Base-by-base conservation (phyloP, 768 basidiomycete genomes). In the Pleurotus salmoneostramineus region DNA sequence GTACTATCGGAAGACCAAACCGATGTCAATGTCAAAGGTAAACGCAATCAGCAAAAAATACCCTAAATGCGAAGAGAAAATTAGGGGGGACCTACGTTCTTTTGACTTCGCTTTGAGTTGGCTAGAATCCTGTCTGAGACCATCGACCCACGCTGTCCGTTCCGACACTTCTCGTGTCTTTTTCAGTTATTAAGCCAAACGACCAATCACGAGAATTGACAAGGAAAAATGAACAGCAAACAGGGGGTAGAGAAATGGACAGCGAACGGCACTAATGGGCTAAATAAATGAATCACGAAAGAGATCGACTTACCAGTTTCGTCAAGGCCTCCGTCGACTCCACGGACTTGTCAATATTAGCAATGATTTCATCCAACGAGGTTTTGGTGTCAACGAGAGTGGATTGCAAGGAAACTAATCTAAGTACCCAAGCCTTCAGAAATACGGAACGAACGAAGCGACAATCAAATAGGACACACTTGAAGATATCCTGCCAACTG, bases 131-230 rank as follows among this genome's bases (percentile, higher is more conserved):
- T 74, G 72, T 59, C 73, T 70, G n/a, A 86, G 70, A 63, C 77
- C 77, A 47, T 76, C 72, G 31, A 91, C 69, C 61, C 75, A 77
- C 58, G 78, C 77, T 64, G 87, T 75, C 37, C 85, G 81, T 69
- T 92, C 84, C 44, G 83, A 84, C 50, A 84, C 73, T 68, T 92
- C 85, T 43, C 89, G 85, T 62, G 21, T 27, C 75, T 79, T 91
- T 91, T 70, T 65, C 59, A 62, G 68, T 61, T 48, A 65, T 58
- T 66, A 65, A 71, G 66, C 63, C 64, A 51, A 27, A 32, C 42
- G 51, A 47, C 60, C 32, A 57, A 58, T 57, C 33, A 46, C 15
- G 45, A 27, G 65, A 61, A n/a, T 42, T 14, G 35, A 44, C 33
- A 55, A 60, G 43, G 35, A 58, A 50, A 51, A 50, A 36, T 40